A percentile compares a stretch with the other conserved stretches of the same genome.
Evolutionary conservation across 1,284 basidiomycete species (phyloP).

Genomic region (Trichosporon coremiiforme): DNA sequence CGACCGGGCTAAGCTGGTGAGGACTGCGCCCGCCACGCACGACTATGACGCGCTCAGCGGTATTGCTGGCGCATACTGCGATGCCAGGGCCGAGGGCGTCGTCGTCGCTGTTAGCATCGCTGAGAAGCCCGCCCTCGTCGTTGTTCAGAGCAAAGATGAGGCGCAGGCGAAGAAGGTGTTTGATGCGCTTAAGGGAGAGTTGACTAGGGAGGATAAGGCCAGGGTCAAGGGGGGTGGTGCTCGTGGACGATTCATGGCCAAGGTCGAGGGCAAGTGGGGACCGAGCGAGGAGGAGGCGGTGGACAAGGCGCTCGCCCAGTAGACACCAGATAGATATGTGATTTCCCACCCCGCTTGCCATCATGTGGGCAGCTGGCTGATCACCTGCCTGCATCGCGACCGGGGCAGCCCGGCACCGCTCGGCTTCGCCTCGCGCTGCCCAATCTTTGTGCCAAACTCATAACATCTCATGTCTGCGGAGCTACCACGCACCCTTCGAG

Average conservation of each 20-base stretch:
- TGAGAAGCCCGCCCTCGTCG: conserved; percentile 57
- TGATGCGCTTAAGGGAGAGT: conserved; percentile 60
- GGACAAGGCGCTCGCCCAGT: conserved; percentile 6
- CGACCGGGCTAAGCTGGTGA: conserved; percentile 29
- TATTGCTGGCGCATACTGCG: conserved; percentile 7
- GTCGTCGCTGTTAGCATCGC: conserved; percentile 43
- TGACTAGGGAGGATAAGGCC: conserved; percentile 58
- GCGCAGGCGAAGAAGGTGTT: conserved; percentile 64
- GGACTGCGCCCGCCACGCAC: conserved; percentile 41
- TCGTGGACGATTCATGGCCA: conserved; percentile 55
- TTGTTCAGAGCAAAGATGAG: conserved; percentile 66
- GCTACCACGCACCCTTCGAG: not conserved
- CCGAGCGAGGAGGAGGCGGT: conserved; percentile 40
- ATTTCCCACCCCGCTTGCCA: no score
- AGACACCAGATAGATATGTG: not conserved
- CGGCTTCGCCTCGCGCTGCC: no score
- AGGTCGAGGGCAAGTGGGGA: conserved; percentile 53
- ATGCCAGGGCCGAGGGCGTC: conserved; percentile 53
- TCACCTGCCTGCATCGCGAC: no score
- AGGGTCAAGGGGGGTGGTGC: conserved; percentile 57
- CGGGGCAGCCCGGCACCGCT: no score
- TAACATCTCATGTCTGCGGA: conserved; percentile 9
- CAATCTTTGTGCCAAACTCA: not conserved
- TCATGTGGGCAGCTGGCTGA: no score
- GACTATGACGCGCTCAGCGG: conserved; percentile 49